Evolutionary conservation across 2,329 filamentous ascomycete genomes (phyloP).

Genomic region (Xylaria digitata): DNA sequence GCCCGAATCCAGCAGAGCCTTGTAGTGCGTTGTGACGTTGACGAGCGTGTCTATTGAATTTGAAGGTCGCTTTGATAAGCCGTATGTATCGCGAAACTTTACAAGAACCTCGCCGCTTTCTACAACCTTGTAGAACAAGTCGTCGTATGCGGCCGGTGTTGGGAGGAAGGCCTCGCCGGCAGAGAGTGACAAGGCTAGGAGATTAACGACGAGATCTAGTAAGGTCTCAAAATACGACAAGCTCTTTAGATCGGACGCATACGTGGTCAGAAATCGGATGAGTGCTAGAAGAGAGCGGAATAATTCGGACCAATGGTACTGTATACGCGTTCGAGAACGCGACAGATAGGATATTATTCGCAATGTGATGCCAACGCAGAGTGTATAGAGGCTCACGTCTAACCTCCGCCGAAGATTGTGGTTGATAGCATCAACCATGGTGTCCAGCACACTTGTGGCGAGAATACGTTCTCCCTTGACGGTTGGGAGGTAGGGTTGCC

Average conservation of each 20-base stretch:
- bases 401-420: constrained; percentile 90
- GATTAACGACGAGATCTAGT: constrained; percentile 80
- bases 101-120: constrained; percentile 86
- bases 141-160: constrained; percentile 87
- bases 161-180: constrained; percentile 92
- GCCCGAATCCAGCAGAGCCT: constrained; percentile 71
- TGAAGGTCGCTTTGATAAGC: constrained; percentile 65
- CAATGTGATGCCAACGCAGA: constrained; percentile 83
- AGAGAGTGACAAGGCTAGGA: constrained; percentile 85
- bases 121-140: constrained; percentile 98
- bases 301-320: constrained; percentile 95
- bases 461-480: constrained; percentile 78
- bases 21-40: constrained; percentile 86
- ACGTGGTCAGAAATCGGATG: constrained; percentile 89
- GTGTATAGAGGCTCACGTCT: constrained; percentile 85
- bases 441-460: constrained; percentile 82
- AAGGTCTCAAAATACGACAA: constrained; percentile 77
- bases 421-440: constrained; percentile 89
- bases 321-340: constrained; percentile 80
- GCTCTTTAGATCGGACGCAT: constrained; percentile 79
- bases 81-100: constrained; percentile 85
- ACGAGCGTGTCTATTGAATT: constrained; percentile 87
- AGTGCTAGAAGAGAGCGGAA: constrained; percentile 91
- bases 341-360: constrained; percentile 87
- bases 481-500: constrained; percentile 84